A percentile compares a stretch with the other conserved stretches of the same genome.
These are phyloP conservation scores for Mallotus repandus DNA, from an alignment of 441 rosid genomes.

Conservation along the genomic window DNA sequence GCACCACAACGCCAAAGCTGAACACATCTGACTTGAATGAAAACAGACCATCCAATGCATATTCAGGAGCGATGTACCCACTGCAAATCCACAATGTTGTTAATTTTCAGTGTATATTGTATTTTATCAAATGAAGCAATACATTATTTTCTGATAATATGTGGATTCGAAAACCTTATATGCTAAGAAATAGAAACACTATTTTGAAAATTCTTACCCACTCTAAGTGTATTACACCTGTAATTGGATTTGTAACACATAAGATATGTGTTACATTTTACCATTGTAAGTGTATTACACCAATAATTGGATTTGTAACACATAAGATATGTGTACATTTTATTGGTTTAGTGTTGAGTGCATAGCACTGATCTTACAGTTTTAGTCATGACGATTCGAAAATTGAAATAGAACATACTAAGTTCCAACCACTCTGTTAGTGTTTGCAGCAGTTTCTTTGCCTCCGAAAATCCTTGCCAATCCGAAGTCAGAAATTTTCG, in stretches of 20 bases:
- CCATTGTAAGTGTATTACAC: too few species aligned
- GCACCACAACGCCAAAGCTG: constrained; percentile 69
- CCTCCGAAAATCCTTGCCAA: constrained; percentile 71
- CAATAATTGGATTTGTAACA: too few species aligned
- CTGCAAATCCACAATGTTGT: constrained; percentile 27
- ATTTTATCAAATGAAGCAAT: too few species aligned
- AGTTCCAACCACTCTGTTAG: constrained; percentile 61
- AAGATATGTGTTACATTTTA: too few species aligned
- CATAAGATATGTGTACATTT: too few species aligned
- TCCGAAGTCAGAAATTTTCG: constrained; percentile 83
- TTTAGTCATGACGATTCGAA: neutral
- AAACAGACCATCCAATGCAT: constrained; percentile 63
- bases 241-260: too few species aligned
- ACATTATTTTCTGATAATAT: too few species aligned
- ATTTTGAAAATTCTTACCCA: too few species aligned
- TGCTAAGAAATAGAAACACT: neutral
- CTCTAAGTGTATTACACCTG: too few species aligned
- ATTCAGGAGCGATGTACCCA: constrained; percentile 74
- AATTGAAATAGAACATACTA: constrained; percentile 40
- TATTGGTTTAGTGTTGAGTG: too few species aligned
- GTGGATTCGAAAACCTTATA: neutral
- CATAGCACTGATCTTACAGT: too few species aligned
- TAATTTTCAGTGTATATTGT: neutral
- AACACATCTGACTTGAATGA: constrained; percentile 68
- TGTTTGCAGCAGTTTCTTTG: constrained; percentile 53